These are phyloP conservation scores for Fusarium scirpi DNA, from an alignment of 2,329 filamentous ascomycete genomes.

Conservation along the genomic window DNA sequence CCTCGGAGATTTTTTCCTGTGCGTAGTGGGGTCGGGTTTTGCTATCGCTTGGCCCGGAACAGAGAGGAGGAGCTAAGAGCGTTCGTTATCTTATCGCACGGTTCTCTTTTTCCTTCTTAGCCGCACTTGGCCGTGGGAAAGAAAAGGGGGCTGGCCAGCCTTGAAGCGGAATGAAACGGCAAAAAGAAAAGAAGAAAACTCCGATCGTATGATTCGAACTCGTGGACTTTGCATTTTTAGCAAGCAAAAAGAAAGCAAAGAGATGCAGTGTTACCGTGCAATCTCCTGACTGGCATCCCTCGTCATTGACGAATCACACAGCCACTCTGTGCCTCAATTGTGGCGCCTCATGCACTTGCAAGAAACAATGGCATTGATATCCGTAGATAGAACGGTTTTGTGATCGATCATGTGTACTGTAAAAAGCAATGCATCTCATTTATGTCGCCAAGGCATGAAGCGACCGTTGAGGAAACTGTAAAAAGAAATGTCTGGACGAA, in stretches of 20 bases:
- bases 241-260: background rate
- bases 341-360: background rate
- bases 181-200: background rate
- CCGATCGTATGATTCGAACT: background rate
- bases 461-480: background rate
- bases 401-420: background rate
- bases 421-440: background rate
- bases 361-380: background rate
- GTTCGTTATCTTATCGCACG: constrained; percentile 13
- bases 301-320: background rate
- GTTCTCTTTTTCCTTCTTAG: background rate
- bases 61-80: background rate
- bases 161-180: background rate
- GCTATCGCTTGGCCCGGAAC: background rate
- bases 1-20: constrained; percentile 21
- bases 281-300: background rate
- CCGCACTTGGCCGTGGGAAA: background rate
- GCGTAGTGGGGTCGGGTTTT: constrained; percentile 8
- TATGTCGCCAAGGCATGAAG: background rate
- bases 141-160: background rate
- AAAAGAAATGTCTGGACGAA: background rate
- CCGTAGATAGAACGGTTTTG: background rate
- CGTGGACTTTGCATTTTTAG: background rate
- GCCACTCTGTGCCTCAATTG: background rate
- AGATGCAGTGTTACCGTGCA: background rate